Base-by-base conservation (phyloP, 2,329 filamentous ascomycete genomes). In the Xylariaceae sp. region DNA sequence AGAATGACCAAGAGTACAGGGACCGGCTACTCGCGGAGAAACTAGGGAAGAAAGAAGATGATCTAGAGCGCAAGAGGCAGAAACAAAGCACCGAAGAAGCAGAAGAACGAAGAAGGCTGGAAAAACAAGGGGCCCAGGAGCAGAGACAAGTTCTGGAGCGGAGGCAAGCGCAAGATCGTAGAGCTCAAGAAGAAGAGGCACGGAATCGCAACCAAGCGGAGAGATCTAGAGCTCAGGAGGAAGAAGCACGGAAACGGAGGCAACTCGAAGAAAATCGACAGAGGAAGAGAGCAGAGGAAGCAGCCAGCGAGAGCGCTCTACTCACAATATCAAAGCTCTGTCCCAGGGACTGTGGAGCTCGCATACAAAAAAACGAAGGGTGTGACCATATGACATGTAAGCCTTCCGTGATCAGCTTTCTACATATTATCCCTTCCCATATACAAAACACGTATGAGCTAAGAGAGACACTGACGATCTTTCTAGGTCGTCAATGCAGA, bases 131-230 rank as follows among this genome's bases (percentile, higher is more conserved):
- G 28, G 33, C 23, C 16, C 23, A 39, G 16, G 16, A 21, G 26
- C 24, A 33, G 17, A 29, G 14, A 14, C n/a, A n/a, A n/a, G n/a
- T n/a, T n/a, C n/a, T n/a, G n/a, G n/a, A n/a, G n/a, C n/a, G n/a
- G n/a, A n/a, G n/a, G n/a, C 47, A 41, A 31, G 47, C n/a, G 4
- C 5, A 40, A 19, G 50, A 46, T 29, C 50, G 12, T 12, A 53
- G 50, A 31, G 31, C 50, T 40, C 50, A 24, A 29, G 29, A 43
- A 19, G 49, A 52, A 40, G 41, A 53, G 26, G 41, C 50, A 24
- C 41, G 24, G 21, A 53, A 24, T 11, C 21, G 33, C 14, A 29
- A 23, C 12, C 41, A 46, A 37, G 50, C 31, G 23, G 21, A 53
- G 33, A 28, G 23, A 17, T 4, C 19, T 29, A 46, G 41, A 46